Conservation (phyloP, 148 eudicot genomes). For the Camellia lanceoleosa region DNA sequence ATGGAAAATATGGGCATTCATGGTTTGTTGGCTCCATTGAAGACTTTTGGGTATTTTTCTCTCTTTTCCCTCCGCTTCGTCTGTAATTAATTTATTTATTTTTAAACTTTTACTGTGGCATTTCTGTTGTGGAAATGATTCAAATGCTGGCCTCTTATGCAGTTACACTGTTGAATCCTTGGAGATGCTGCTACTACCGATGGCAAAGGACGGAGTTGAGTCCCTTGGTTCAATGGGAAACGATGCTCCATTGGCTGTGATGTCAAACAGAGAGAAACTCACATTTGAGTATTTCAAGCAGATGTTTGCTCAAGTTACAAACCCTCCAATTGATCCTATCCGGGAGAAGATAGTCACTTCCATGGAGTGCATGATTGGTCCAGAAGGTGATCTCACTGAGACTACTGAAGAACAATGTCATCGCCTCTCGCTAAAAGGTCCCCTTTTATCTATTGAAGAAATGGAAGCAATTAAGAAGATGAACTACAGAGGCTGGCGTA, state of each 20-base stretch:
- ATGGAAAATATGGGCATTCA: constrained; percentile 90
- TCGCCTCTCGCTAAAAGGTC: constrained; percentile 92
- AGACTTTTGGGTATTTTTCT: constrained; percentile 80
- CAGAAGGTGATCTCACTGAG: constrained; percentile 98
- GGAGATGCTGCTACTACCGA: constrained; percentile 94
- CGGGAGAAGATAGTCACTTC: constrained; percentile 98
- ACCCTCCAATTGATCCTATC: constrained; percentile 98
- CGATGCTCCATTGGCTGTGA: constrained; percentile 97
- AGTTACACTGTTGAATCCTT: constrained; percentile 84
- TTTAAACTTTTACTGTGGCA: neutral
- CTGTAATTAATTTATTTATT: too few species aligned
- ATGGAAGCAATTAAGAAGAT: constrained; percentile 95
- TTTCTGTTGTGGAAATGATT: neutral
- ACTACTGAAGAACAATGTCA: constrained; percentile 93
- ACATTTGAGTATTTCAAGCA: constrained; percentile 97
- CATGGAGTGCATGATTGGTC: constrained; percentile 98
- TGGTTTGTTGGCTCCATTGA: constrained; percentile 87
- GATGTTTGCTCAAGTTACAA: constrained; percentile 99
- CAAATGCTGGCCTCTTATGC: constrained; percentile 19
- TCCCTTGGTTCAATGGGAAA: constrained; percentile 99
- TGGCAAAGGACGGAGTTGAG: constrained; percentile 96
- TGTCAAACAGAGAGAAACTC: constrained; percentile 97
- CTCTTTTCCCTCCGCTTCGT: neutral
- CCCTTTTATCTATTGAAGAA: constrained; percentile 76
- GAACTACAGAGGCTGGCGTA: constrained; percentile 94